Base-by-base conservation (phyloP, 164 flowering plant species). In the Euptelea pleiosperma region DNA sequence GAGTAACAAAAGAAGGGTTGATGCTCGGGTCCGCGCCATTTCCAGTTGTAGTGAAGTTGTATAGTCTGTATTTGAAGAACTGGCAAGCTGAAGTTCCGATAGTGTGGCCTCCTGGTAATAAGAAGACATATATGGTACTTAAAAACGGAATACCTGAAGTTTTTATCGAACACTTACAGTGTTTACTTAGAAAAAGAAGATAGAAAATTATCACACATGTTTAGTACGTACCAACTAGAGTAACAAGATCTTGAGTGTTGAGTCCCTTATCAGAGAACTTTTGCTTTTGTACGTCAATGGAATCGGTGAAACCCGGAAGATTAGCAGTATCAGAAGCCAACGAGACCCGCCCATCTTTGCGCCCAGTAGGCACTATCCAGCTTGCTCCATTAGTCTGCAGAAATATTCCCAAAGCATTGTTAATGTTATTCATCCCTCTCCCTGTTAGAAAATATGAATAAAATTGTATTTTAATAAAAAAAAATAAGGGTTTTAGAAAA, bases 21-120 rank as follows among this genome's bases (percentile, higher is more conserved):
- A 85, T 81, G 15, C 82, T 24, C 0, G 85, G 83, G 46, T 81
- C 89, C 3, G 81, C 62, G 4, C 70, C 75, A 30, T n/a, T n/a
- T n/a, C 70, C 78, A 5, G 62, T 69, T 6, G 64, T 28, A 1
- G 58, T 73, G 70, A 73, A 76, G 71, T 81, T 83, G 63, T 78
- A 76, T 2, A 86, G 60, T 61, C 92, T 73, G 70, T 78, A 63
- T 0, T 65, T 63, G 71, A 85, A 75, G 55, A 76, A 70, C 47
- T 51, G 72, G 71, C 89, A 83, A 2, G 74, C 74, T 28, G 86
- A 3, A 3, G 83, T 81, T 12, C 94, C 94, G n/a, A 82, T 78
- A 15, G 94, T 82, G 70, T 84, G 90, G 7, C 73, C 86, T 3
- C 87, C 89, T 83, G 30, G 9, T 7, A 8, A 4, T 11, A 33